phyloP scores from a whole-genome alignment of 805 yeast genomes.

The Ogataea paraovalis region DNA sequence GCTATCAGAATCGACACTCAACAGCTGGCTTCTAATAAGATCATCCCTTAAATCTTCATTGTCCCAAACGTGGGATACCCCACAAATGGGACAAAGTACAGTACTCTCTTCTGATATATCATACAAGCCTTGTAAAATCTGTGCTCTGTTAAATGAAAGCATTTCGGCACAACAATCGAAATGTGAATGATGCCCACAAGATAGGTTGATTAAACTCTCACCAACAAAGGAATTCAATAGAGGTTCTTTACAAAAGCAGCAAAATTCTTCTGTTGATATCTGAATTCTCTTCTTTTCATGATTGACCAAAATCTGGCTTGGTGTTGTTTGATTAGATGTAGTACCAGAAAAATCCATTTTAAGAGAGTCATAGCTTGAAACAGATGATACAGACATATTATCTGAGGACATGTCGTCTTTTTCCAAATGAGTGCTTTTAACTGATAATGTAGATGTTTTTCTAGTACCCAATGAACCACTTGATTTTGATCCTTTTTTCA shows the following conservation, averaged over 20 bases:
- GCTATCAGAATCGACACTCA: conserved; percentile 2
- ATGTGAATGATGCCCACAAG: conserved; percentile 44
- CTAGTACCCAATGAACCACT: not conserved
- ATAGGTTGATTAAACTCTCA: conserved; percentile 38
- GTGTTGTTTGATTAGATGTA: conserved; percentile 1
- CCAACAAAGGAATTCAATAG: conserved; percentile 36
- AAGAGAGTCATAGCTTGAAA: not conserved
- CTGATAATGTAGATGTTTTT: not conserved
- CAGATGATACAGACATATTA: not conserved
- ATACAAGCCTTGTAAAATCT: not conserved
- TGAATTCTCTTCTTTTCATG: conserved; percentile 7
- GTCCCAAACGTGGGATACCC: conserved; percentile 9
- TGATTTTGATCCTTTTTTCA: not conserved
- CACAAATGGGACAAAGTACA: conserved; percentile 20
- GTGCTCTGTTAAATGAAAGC: conserved; percentile 10
- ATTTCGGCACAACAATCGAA: conserved; percentile 38
- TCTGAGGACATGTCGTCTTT: not conserved
- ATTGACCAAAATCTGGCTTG: not conserved
- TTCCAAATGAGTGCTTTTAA: not conserved
- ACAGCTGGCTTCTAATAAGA: conserved; percentile 10
- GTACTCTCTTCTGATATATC: not conserved
- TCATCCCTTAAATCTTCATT: conserved; percentile 16
- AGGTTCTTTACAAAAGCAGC: conserved; percentile 44
- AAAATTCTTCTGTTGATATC: conserved; percentile 18
- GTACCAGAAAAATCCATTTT: not conserved